These are phyloP conservation scores for Hypomyces perniciosus DNA, from an alignment of 2,329 filamentous ascomycete genomes.

Conservation along the genomic window DNA sequence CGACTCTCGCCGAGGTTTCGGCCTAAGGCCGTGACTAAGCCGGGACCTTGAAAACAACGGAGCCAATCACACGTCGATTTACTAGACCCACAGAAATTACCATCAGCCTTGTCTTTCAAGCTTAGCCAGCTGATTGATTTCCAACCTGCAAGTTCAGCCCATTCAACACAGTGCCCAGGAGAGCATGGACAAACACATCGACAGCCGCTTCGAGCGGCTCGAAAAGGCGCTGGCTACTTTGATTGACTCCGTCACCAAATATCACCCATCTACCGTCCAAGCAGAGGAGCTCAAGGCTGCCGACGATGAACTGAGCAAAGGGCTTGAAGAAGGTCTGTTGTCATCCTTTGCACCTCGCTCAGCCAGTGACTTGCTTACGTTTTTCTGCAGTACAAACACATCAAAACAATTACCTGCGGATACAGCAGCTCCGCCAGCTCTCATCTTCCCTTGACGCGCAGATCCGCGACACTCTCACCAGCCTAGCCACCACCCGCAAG, in stretches of 20 bases:
- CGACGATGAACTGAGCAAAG: constrained; percentile 60
- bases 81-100: constrained; percentile 16
- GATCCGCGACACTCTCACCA: constrained; percentile 63
- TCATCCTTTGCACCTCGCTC: not conserved
- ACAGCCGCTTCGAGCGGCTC: constrained; percentile 58
- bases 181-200: constrained; percentile 57
- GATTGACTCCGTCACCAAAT: constrained; percentile 75
- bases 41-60: not conserved
- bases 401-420: constrained; percentile 66
- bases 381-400: constrained; percentile 57
- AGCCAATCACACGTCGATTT: constrained; percentile 2
- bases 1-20: constrained; percentile 29
- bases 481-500: constrained; percentile 66
- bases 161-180: not conserved
- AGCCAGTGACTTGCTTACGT: not conserved
- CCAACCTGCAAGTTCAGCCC: not conserved
- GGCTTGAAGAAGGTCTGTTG: constrained; percentile 56
- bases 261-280: constrained; percentile 65
- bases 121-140: constrained; percentile 3
- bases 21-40: constrained; percentile 24
- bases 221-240: constrained; percentile 62
- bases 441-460: constrained; percentile 62
- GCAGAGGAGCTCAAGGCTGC: constrained; percentile 65
- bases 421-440: constrained; percentile 61
- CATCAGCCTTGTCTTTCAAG: constrained; percentile 10